Percentiles rank a stretch among this genome's conserved stretches.
Conservation (phyloP, 352 stramenopile species). For the Pythium biforme region DNA sequence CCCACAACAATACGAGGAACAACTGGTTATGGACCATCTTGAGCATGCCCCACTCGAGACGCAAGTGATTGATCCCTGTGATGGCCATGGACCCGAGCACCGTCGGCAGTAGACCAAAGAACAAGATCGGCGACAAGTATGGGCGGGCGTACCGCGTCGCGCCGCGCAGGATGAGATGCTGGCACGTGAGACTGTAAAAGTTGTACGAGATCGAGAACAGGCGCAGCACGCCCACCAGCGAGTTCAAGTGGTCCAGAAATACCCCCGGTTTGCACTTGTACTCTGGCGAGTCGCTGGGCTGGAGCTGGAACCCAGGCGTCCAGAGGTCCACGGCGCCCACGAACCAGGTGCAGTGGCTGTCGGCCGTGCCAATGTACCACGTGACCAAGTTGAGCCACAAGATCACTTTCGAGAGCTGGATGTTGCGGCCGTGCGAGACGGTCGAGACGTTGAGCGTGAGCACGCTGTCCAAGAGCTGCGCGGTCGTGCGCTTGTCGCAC, state of each 20-base stretch:
- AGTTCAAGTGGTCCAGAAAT: slow-evolving; percentile 3
- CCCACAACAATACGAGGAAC: slow-evolving; percentile 22
- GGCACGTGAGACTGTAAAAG: slow-evolving; percentile 25
- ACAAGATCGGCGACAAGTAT: slow-evolving; percentile 11
- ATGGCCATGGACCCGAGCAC: slow-evolving; percentile 16
- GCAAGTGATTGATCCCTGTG: slow-evolving; percentile 23
- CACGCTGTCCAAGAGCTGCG: slow-evolving; percentile 13
- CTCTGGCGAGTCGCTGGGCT: slow-evolving; percentile 17
- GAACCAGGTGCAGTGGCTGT: slow-evolving; percentile 28
- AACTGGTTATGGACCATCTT: slow-evolving; percentile 20
- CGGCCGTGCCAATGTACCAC: slow-evolving; percentile 26
- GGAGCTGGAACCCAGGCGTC: slow-evolving; percentile 15
- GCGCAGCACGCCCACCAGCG: slow-evolving; percentile 11
- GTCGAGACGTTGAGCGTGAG: slow-evolving; percentile 24
- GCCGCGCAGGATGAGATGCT: slow-evolving; percentile 16
- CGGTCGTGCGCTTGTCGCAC: slow-evolving; percentile 3
- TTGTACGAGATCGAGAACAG: slow-evolving; percentile 27
- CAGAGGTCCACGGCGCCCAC: slow-evolving; percentile 20
- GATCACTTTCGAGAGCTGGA: slow-evolving; percentile 24
- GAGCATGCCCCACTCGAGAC: not conserved
- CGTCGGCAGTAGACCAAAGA: slow-evolving; percentile 23
- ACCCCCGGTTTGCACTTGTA: slow-evolving; percentile 24
- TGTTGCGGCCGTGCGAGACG: slow-evolving; percentile 18
- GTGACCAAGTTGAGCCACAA: slow-evolving; percentile 22
- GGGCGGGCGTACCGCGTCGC: slow-evolving; percentile 11